A percentile compares a stretch with the other conserved stretches of the same genome.
Evolutionary conservation across 2,329 filamentous ascomycete genomes (phyloP).

Genomic region (Nemania sp.): DNA sequence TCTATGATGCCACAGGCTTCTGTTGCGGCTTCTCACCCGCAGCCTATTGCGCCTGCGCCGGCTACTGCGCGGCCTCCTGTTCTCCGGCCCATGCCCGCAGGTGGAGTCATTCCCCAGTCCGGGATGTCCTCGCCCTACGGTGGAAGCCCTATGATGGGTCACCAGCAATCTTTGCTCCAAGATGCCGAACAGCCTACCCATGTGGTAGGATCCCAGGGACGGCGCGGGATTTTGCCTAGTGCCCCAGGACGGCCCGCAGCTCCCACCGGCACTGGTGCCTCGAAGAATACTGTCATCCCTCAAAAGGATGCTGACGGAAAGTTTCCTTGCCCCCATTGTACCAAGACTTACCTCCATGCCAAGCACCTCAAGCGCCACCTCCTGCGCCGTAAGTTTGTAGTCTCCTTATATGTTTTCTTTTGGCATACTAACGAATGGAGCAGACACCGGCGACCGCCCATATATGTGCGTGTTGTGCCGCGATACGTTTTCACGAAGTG

Average conservation of each 20-base stretch:
- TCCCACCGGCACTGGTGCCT: slow-evolving; percentile 68
- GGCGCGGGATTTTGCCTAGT: slow-evolving; percentile 88
- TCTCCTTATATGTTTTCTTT: slow-evolving; percentile 2
- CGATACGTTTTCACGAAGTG: slow-evolving; percentile 96
- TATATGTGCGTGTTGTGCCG: slow-evolving; percentile 98
- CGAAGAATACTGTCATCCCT: slow-evolving; percentile 83
- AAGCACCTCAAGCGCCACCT: slow-evolving; percentile 98
- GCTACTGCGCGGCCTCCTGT: slow-evolving; percentile 62
- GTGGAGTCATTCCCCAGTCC: slow-evolving; percentile 64
- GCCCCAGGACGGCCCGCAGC: slow-evolving; percentile 84
- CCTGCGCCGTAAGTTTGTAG: slow-evolving; percentile 78
- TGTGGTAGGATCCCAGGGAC: slow-evolving; percentile 92
- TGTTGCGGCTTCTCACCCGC: slow-evolving; percentile 70
- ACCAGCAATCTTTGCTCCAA: slow-evolving; percentile 57
- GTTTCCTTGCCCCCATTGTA: slow-evolving; percentile 97
- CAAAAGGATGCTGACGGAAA: slow-evolving; percentile 97
- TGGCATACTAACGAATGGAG: slow-evolving; percentile 25
- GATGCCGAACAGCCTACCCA: slow-evolving; percentile 76
- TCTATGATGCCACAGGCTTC: slow-evolving; percentile 70
- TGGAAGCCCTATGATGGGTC: slow-evolving; percentile 58
- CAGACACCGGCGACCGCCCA: slow-evolving; percentile 95
- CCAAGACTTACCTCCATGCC: slow-evolving; percentile 95
- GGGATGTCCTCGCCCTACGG: slow-evolving; percentile 65
- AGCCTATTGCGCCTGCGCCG: slow-evolving; percentile 76
- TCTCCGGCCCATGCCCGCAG: slow-evolving; percentile 72